phyloP scores from a whole-genome alignment of 108 stramenopile genomes.

The Phaeodactylum tricornutum region DNA sequence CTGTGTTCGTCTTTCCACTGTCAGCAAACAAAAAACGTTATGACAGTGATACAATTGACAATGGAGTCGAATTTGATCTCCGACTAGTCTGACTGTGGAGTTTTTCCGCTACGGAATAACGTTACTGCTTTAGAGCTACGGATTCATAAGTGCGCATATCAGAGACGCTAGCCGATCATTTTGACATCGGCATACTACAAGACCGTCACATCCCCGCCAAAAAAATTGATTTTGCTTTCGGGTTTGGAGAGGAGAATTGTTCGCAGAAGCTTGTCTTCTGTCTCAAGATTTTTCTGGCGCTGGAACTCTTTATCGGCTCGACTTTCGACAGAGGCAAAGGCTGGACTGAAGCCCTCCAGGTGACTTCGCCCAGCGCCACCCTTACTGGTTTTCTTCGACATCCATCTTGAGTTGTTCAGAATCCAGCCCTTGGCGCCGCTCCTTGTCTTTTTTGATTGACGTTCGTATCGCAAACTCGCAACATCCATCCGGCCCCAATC shows the following conservation, averaged over 20 bases:
- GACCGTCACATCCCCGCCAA: background rate
- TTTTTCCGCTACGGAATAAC: too few relatives aligned
- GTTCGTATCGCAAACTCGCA: conserved; percentile 19
- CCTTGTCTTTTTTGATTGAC: conserved; percentile 11
- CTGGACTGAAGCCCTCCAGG: conserved; percentile 19
- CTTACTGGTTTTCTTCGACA: conserved; percentile 13
- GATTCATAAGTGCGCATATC: too few relatives aligned
- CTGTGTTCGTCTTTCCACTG: too few relatives aligned
- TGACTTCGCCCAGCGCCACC: background rate
- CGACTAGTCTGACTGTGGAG: too few relatives aligned
- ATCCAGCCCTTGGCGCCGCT: conserved; percentile 25
- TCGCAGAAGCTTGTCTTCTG: conserved; percentile 53
- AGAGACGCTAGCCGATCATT: too few relatives aligned
- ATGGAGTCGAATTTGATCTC: too few relatives aligned
- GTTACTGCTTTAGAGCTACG: too few relatives aligned
- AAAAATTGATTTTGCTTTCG: background rate
- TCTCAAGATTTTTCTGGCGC: conserved; percentile 30
- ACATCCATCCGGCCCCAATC: conserved; percentile 74
- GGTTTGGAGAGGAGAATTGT: conserved; percentile 26
- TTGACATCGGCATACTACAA: too few relatives aligned
- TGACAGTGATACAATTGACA: too few relatives aligned
- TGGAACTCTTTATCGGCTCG: conserved; percentile 37
- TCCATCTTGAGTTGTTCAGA: conserved; percentile 31
- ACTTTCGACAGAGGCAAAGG: conserved; percentile 21
- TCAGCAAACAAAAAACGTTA: too few relatives aligned